Base-by-base conservation (phyloP, 2,329 filamentous ascomycete species). In the Penicillium capsulatum region DNA sequence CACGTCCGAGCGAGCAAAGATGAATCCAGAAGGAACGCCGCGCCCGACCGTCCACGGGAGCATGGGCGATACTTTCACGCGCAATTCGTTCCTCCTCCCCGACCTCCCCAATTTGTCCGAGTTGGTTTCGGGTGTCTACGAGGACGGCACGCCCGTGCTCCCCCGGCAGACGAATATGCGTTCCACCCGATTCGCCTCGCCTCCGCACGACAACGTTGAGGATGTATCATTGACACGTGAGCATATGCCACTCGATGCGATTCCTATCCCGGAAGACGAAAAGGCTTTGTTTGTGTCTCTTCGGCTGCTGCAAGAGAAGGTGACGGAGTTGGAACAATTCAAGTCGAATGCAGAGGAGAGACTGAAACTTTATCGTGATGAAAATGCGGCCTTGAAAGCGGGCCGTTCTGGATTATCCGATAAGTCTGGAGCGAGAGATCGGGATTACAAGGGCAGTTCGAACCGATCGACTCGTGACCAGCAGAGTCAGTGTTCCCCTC, bases 241-340 rank as follows among this genome's bases (percentile, higher is more conserved):
- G 26, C 68, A 80, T 51, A 57, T 68, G 9, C 68, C 71, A 0
- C 61, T 82, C 14, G 71, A 79, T 26, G 68, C 71, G 9, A 66
- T 81, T 8, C 70, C 76, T 0, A 69, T 81, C 31, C 79, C 50
- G 1, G 43, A 65, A 50, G 67, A 67, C 55, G 80, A 83, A 47
- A 80, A 82, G 57, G 74, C 74, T 2, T 72, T 83, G 33, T 80
- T 79, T 52, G 69, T 76, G n/a, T 77, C 77, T 8, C 64, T 83
- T 11, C 71, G 79, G 36, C 61, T 77, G 13, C 60, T 81, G 8
- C 72, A 80, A 48, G 76, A 79, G 29, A 77, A 76, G 53, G 70
- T 81, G 28, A 64, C 70, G 0, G 67, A 75, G 34, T 65, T 82
- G 32, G 77, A 83, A 52, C 62, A 66, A 36, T 74, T 76, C 45